Evolutionary conservation across 2,329 filamentous ascomycete genomes (phyloP), one percentile per base, ranked within the genome.

Genomic region (Cercospora nicotianae): DNA sequence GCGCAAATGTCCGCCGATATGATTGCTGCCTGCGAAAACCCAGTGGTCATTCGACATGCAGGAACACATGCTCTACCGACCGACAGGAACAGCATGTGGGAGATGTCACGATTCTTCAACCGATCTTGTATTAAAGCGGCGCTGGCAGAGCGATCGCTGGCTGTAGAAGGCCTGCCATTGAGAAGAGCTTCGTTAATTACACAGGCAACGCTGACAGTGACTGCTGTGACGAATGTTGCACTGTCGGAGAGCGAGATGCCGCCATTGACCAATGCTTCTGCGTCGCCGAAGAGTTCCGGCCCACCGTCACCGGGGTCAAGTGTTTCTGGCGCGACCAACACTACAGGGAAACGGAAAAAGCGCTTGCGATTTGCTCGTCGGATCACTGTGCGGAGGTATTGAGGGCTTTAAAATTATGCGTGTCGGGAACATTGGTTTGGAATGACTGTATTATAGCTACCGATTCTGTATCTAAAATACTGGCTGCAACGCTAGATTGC

Each of bases 41-140:
- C 67, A 2, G 42, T 60, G 5, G 64, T 69, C 45, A 60, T 71
- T 20, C 60, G 62, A 59, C 68, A 69, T 60, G 60, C 58, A 42
- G 67, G 69, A 20, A 71, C 69, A 10, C 69, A 70, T 45, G 65
- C 69, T 13, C 59, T 68, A 3, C 68, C 68, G 3, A 70, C 70
- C 4, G 66, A 70, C 12, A 60, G 63, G n/a, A 63, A 55, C 8
- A 68, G 64, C 28, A 58, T 72, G 60, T 67, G 63, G 33, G 61
- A 70, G 5, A 70, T 72, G 61, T 59, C 66, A 1, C 39, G 36
- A 23, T 71, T 71, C 42, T 65, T 69, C 33, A 61, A 66, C 10
- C 67, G 63, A 39, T 57, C 69, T 12, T 67, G 67, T 12, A 57
- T 60, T 18, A 62, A 63, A 20, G 62, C 63, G 30, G 36, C 42